phyloP scores from a whole-genome alignment of 192 early-diverging fungal genomes.

The Gaertneriomyces sp. region DNA sequence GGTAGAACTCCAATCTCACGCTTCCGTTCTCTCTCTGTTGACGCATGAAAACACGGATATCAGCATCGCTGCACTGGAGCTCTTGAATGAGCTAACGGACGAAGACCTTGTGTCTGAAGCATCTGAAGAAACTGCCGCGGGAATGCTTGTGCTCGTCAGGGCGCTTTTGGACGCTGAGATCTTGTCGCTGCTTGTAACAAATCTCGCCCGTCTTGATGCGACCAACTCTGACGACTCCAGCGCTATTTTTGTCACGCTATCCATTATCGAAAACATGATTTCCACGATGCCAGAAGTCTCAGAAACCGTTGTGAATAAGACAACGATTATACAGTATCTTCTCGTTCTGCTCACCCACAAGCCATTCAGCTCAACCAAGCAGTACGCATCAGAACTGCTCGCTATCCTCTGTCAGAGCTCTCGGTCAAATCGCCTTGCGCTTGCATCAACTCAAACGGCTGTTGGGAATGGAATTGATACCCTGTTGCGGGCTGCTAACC shows the following conservation, averaged over 20 bases:
- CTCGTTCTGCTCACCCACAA: conserved; percentile 60
- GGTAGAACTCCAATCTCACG: conserved; percentile 62
- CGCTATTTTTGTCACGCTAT: conserved; percentile 80
- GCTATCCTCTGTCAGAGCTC: conserved; percentile 78
- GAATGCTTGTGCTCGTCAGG: conserved; percentile 67
- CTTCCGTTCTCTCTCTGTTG: conserved; percentile 69
- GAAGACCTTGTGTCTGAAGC: conserved; percentile 70
- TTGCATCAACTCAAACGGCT: conserved; percentile 22
- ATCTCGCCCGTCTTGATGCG: conserved; percentile 76
- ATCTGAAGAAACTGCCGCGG: conserved; percentile 55
- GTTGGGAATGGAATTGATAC: conserved; percentile 57
- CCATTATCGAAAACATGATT: conserved; percentile 83
- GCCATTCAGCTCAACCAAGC: conserved; percentile 75
- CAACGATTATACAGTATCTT: conserved; percentile 72
- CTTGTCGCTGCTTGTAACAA: conserved; percentile 74
- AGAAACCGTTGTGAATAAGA: conserved; percentile 60
- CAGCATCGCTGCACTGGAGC: conserved; percentile 72
- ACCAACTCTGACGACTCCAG: conserved; percentile 72
- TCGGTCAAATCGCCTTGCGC: conserved; percentile 28
- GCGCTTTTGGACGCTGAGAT: conserved; percentile 63
- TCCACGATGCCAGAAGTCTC: conserved; percentile 67
- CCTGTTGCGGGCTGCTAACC: conserved; percentile 64
- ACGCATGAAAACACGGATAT: conserved; percentile 96
- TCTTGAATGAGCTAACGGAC: conserved; percentile 89
- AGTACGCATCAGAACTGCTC: conserved; percentile 81